Base-by-base conservation (phyloP, 257 asterid species). In the Ilex asprella region DNA sequence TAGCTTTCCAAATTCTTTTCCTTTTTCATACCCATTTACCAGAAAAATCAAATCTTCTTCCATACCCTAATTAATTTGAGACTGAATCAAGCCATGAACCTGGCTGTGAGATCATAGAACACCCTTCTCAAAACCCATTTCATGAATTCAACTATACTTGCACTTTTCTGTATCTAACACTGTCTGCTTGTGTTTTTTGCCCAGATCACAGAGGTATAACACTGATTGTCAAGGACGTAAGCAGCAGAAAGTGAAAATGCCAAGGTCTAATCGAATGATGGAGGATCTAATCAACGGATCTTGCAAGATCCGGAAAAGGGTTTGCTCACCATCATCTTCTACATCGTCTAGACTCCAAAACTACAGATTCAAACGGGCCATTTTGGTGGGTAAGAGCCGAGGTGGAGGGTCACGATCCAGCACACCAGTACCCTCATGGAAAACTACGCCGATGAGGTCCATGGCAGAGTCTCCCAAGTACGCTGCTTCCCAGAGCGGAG, bases 391-490 rank as follows among this genome's bases (percentile, higher is more conserved):
- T n/a, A 88, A 91, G 84, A 80, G 76, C 56, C 76, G 89, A 78
- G 27, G 79, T 73, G 84, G 86, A 39, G 81, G 86, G 61, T 85
- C 97, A 60, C 81, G 98, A 82, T 91, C 96, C 76, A 81, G 73
- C 73, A 91, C 98, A 9, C 98, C 98, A 3, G 98, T 82, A 66
- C 98, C 98, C 7, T 55, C 76, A 14, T 91, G 98, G 98, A 80
- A 86, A 67, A 84, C 80, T 56, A 75, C 87, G 16, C 85, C 87
- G 27, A 30, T 70, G 69, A 78, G 80, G 73, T 66, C 76, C 55
- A 78, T 71, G 70, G 47, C 76, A 55, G 89, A 84, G 29, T 83
- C 95, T n/a, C 90, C 94, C 11, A 81, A 60, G 67, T 70, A 65
- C 54, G 13, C 21, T 9, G 16, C 15, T 9, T 82, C 87, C 10